phyloP scores from a whole-genome alignment of 257 asterid species.

The Capsicum pubescens region DNA sequence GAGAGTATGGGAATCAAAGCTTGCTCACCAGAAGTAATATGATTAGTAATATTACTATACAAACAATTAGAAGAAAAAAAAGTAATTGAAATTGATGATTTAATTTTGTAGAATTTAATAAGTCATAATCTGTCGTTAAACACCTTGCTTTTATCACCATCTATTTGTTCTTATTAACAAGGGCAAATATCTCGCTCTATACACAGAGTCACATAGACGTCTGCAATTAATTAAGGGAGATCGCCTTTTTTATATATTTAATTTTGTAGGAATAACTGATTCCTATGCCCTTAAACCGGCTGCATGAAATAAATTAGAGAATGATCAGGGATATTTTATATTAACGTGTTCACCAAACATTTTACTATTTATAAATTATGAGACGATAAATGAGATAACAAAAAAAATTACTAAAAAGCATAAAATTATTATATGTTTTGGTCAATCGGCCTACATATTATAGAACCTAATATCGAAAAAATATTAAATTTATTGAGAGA shows the following conservation, averaged over 20 bases:
- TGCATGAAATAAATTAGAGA: background rate
- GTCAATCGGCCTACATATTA: too few relatives aligned
- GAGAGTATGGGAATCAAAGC: too few relatives aligned
- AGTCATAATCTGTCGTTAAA: conserved; percentile 28
- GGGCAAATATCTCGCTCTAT: conserved; percentile 20
- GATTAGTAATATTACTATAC: background rate
- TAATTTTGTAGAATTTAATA: conserved; percentile 38
- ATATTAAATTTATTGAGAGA: too few relatives aligned
- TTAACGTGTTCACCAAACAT: too few relatives aligned
- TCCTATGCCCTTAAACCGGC: background rate
- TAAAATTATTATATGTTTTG: too few relatives aligned
- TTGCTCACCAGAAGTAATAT: too few relatives aligned
- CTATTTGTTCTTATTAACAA: conserved; percentile 52
- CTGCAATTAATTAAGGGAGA: conserved; percentile 32
- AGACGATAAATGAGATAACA: too few relatives aligned
- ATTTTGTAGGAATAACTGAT: conserved; percentile 29
- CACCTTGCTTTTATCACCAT: conserved; percentile 53
- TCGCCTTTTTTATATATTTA: conserved; percentile 31
- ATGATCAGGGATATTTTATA: too few relatives aligned
- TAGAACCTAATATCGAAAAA: too few relatives aligned
- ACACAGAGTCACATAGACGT: background rate
- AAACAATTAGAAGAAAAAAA: background rate
- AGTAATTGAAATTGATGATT: background rate
- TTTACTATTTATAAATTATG: too few relatives aligned
- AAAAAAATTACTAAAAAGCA: too few relatives aligned